Evolutionary conservation across 139 green algal genomes (phyloP), one percentile per base, ranked within the genome.

Genomic region (Zygnema cylindricum): DNA sequence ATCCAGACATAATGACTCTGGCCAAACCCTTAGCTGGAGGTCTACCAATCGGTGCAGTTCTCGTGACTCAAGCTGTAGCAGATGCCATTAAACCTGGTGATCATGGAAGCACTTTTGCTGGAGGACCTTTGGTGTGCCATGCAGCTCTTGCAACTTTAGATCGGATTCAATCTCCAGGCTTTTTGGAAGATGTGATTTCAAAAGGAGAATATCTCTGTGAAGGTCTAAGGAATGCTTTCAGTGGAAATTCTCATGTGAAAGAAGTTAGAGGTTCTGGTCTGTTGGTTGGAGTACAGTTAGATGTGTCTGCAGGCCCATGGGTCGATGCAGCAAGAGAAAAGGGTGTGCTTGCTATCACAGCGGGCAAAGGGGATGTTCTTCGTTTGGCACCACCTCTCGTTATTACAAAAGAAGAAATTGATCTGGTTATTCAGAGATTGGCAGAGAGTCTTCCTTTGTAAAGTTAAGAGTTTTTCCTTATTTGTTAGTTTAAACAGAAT

Each of bases 41-140:
- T 0, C 92, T 99, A 85, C 97, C 97, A 69, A 98, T 99, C 54
- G 98, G 98, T 7, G 95, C 96, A 1, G 95, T 98, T 87, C 92
- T 99, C 78, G 82, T 98, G 76, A 99, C 93, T 86, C 91, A 99
- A 88, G 77, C 94, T 1, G 96, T 99, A 43, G 96, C 98, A 7
- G 94, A 97, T 42, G 96, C 93, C 7, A 99, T 99, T 95, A 91
- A 90, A 63, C 95, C 95, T 39, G 97, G 97, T 3, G 97, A 99
- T 92, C 98, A 99, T 89, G 98, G 98, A 16, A 98, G 95, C 87
- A 99, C 98, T 0, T 99, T 99, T 94, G 98, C 98, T 1, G 97
- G 97, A 55, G 96, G 96, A 93, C 97, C 97, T 0, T 93, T 99
- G 54, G 96, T 99, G 43, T 98, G 96, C 81, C 23, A 30, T 7